phyloP scores from a whole-genome alignment of 768 basidiomycete genomes.

The Hygrocybe coccinea region DNA sequence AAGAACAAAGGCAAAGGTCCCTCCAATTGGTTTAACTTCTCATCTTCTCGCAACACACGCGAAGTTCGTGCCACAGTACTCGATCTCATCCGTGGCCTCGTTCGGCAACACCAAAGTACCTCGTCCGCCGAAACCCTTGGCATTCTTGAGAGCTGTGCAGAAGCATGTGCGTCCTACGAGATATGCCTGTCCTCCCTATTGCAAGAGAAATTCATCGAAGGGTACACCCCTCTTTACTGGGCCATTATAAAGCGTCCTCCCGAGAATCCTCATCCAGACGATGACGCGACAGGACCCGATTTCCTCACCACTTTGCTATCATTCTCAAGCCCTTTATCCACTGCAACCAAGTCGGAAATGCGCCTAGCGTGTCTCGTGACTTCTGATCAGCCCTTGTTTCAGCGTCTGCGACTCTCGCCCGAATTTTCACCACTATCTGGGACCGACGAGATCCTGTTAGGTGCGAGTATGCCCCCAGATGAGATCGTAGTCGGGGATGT shows the following conservation, averaged over 20 bases:
- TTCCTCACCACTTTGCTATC: conserved; percentile 49
- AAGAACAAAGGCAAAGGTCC: conserved; percentile 11
- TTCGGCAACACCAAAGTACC: conserved; percentile 34
- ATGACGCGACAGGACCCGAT: conserved; percentile 33
- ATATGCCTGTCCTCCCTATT: conserved; percentile 51
- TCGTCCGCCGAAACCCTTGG: conserved; percentile 28
- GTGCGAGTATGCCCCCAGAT: conserved; percentile 44
- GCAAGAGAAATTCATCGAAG: conserved; percentile 60
- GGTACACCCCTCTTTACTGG: conserved; percentile 69
- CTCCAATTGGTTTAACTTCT: conserved; percentile 34
- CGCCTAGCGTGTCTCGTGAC: conserved; percentile 62
- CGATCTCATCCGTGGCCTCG: conserved; percentile 53
- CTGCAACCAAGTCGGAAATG: conserved; percentile 51
- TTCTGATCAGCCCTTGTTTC: conserved; percentile 58
- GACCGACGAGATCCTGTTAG: conserved; percentile 49
- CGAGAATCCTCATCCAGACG: conserved; percentile 28
- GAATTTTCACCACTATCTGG: conserved; percentile 50
- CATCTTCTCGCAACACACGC: conserved; percentile 31
- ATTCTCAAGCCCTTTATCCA: conserved; percentile 43
- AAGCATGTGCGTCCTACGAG: conserved; percentile 48
- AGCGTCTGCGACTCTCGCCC: conserved; percentile 49
- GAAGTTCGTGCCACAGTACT: conserved; percentile 53
- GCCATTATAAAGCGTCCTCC: conserved; percentile 56
- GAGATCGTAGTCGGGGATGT: conserved; percentile 52
- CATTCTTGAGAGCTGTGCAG: conserved; percentile 59